Base-by-base conservation (phyloP, 257 asterid genomes). In the Catharanthus roseus region DNA sequence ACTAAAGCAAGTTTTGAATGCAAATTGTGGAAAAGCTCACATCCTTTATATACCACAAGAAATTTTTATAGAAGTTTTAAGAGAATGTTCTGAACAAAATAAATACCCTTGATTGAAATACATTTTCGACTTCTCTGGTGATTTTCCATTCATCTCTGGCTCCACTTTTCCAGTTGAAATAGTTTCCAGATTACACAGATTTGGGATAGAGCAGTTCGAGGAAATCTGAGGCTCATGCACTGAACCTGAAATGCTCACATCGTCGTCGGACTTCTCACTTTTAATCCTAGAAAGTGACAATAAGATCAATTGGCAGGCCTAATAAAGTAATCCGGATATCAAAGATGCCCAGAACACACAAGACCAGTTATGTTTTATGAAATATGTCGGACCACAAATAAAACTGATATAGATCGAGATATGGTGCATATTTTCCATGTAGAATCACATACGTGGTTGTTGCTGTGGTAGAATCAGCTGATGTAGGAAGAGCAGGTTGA, bases 231-330 rank as follows among this genome's bases (percentile, higher is more conserved):
- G 86, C 64, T 85, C 93, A 44, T 53, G 75, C 26, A 69, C 64
- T 70, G 79, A 80, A 73, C 86, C 75, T 63, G 82, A 60, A 72
- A 77, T 67, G 73, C 89, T 79, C 36, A 42, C 77, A 78, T 86
- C 87, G 38, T 87, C 96, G 80, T 80, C 87, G 6, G 84, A 73
- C 76, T 82, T 86, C 76, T 84, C 96, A 69, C 81, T 74, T 76
- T 76, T 89, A 62, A 60, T 75, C 77, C 97, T 95, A 78, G 31
- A 80, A 74, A 70, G 39, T 34, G 74, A 65, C 31, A 72, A 33
- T 54, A 65, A 58, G 51, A 65, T 71, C 39, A 68, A 60, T 74
- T 42, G 75, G 68, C 65, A 47, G 13, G 51, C 38, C 15, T n/a
- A 49, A 74, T 41, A 71, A 36, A 45, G 36, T 55, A 21, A 42